phyloP scores from a whole-genome alignment of 2,329 filamentous ascomycete genomes.

The Didymella pomorum region DNA sequence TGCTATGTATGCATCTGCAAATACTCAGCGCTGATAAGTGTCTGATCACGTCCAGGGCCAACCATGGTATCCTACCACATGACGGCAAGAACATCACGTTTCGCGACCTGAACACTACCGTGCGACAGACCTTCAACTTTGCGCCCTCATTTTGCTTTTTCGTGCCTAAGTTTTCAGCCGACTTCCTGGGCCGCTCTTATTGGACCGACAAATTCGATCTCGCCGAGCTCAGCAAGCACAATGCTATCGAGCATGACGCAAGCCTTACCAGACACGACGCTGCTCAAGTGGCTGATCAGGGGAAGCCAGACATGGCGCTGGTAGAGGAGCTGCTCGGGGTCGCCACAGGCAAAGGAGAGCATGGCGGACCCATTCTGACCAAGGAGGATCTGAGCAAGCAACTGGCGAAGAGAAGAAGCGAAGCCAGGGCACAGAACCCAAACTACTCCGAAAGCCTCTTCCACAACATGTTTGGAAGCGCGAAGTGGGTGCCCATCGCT shows the following conservation, averaged over 20 bases:
- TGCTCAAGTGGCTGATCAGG: slow-evolving; percentile 49
- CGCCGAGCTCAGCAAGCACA: slow-evolving; percentile 43
- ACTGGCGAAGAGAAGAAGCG: slow-evolving; percentile 45
- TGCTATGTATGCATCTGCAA: slow-evolving; percentile 21
- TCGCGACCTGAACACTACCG: slow-evolving; percentile 36
- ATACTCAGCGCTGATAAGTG: too few relatives aligned
- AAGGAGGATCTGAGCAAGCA: slow-evolving; percentile 49
- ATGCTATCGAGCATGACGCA: slow-evolving; percentile 49
- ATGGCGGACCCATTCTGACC: slow-evolving; percentile 45
- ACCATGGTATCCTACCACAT: slow-evolving; percentile 45
- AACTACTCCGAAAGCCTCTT: slow-evolving; percentile 47
- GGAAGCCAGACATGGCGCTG: slow-evolving; percentile 49
- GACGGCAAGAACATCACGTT: slow-evolving; percentile 45
- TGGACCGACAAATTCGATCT: slow-evolving; percentile 38
- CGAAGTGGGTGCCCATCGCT: slow-evolving; percentile 40
- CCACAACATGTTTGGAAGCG: slow-evolving; percentile 54
- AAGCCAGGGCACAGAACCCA: slow-evolving; percentile 48
- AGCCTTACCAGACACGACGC: slow-evolving; percentile 42
- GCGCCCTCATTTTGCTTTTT: slow-evolving; percentile 45
- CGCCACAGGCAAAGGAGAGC: slow-evolving; percentile 49
- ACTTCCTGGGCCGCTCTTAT: slow-evolving; percentile 32
- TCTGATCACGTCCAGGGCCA: slow-evolving; percentile 31
- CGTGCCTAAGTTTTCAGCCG: slow-evolving; percentile 39
- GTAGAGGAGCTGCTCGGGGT: slow-evolving; percentile 47
- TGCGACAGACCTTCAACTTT: slow-evolving; percentile 44